Evolutionary conservation across 208 protist species (phyloP).

Genomic region (Chromosphaera perkinsii): DNA sequence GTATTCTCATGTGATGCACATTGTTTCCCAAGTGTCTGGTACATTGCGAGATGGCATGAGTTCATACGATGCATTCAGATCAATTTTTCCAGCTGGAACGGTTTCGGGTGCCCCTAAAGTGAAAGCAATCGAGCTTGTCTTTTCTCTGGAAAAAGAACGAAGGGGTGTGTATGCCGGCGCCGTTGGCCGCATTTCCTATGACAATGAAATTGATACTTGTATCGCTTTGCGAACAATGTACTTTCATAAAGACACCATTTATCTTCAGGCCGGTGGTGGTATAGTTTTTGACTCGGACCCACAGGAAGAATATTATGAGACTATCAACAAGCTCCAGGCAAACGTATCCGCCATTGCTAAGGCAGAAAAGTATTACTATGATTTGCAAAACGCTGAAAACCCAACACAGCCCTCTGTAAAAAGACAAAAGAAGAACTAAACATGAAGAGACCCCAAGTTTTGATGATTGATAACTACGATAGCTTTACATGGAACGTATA

Average conservation of each 20-base stretch:
- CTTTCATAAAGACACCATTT: too few relatives aligned
- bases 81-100: constrained; percentile 57
- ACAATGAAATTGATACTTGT: constrained; percentile 48
- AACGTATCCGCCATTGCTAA: constrained; percentile 16
- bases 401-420: not conserved
- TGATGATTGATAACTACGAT: constrained; percentile 62
- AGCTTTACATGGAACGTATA: constrained; percentile 60
- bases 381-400: not conserved
- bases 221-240: constrained; percentile 48
- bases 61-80: constrained; percentile 50
- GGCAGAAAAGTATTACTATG: constrained; percentile 7
- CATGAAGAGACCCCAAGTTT: constrained; percentile 2
- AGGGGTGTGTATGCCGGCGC: constrained; percentile 49
- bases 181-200: constrained; percentile 35
- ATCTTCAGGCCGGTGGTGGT: constrained; percentile 41
- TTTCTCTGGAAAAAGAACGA: not conserved
- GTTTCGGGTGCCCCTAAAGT: constrained; percentile 49
- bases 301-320: constrained; percentile 49
- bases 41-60: constrained; percentile 33
- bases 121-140: constrained; percentile 41
- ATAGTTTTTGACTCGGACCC: constrained; percentile 52
- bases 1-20: constrained; percentile 60
- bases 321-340: constrained; percentile 36
- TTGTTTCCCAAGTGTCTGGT: constrained; percentile 22
- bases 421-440: not conserved